A percentile compares a stretch with the other conserved stretches of the same genome.
These are phyloP conservation scores for Antitrichia curtipendula DNA, from an alignment of 225 moss, liverwort and hornwort genomes.

Conservation along the genomic window DNA sequence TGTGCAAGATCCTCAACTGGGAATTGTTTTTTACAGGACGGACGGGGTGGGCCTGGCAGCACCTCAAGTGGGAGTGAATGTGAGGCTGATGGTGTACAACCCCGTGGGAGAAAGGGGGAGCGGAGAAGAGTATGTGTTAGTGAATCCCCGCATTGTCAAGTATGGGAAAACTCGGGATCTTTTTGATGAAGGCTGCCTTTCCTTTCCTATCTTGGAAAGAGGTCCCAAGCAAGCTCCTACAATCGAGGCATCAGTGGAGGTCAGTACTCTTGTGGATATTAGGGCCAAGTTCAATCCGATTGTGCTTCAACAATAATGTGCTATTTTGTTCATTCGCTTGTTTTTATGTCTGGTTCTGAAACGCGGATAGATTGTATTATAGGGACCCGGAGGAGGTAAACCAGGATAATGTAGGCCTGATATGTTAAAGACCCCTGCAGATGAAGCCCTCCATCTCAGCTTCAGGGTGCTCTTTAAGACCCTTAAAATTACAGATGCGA, in stretches of 20 bases:
- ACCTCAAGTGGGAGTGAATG: slow-evolving; percentile 87
- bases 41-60: slow-evolving; percentile 91
- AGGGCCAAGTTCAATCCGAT: not conserved
- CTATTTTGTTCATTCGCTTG: not conserved
- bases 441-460: not conserved
- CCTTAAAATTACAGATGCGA: not conserved
- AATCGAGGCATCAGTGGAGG: slow-evolving; percentile 42
- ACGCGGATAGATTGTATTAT: not conserved
- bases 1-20: not conserved
- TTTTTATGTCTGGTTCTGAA: not conserved
- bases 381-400: not conserved
- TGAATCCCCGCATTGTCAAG: slow-evolving; percentile 89
- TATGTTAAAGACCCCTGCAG: not conserved
- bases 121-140: slow-evolving; percentile 70
- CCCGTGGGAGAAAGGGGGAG: slow-evolving; percentile 70
- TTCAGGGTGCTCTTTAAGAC: not conserved
- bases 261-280: not conserved
- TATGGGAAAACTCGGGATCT: slow-evolving; percentile 65
- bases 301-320: not conserved
- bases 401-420: not conserved
- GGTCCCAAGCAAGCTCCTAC: slow-evolving; percentile 28
- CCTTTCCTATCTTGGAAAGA: slow-evolving; percentile 50
- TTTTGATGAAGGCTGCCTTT: slow-evolving; percentile 77
- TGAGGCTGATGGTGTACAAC: slow-evolving; percentile 88
- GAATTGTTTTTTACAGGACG: slow-evolving; percentile 23